Evolutionary conservation across 148 eudicot species (phyloP).

Genomic region (Talinum fruticosum): DNA sequence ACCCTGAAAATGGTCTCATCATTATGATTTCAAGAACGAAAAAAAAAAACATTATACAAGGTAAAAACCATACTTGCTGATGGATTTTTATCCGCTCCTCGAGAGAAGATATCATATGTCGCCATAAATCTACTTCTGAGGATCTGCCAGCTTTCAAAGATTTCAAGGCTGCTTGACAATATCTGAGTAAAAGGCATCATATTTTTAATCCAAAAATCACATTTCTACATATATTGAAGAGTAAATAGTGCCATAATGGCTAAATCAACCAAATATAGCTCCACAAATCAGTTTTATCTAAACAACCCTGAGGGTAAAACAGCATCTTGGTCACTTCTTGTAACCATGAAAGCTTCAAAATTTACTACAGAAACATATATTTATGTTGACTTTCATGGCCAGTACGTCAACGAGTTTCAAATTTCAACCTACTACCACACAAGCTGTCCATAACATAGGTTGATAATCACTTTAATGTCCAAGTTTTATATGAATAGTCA

Average conservation of each 20-base stretch:
- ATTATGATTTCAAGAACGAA: neutral
- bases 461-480: too few species aligned
- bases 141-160: conserved; percentile 70
- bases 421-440: too few species aligned
- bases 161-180: conserved; percentile 67
- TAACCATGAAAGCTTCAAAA: neutral
- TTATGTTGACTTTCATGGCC: too few species aligned
- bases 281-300: neutral
- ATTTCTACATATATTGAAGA: too few species aligned
- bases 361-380: too few species aligned
- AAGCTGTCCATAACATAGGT: too few species aligned
- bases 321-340: neutral
- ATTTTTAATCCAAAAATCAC: conserved; percentile 6
- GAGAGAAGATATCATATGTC: conserved; percentile 59
- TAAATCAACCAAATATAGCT: neutral
- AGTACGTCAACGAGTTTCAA: too few species aligned
- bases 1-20: conserved; percentile 46
- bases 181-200: conserved; percentile 43
- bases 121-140: conserved; percentile 65
- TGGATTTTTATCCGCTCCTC: conserved; percentile 77
- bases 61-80: conserved; percentile 53
- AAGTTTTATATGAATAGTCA: too few species aligned
- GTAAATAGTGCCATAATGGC: neutral
- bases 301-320: neutral
- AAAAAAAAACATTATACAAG: neutral